These are phyloP conservation scores for Botrytis porri DNA, from an alignment of 2,329 filamentous ascomycete genomes.

Conservation along the genomic window DNA sequence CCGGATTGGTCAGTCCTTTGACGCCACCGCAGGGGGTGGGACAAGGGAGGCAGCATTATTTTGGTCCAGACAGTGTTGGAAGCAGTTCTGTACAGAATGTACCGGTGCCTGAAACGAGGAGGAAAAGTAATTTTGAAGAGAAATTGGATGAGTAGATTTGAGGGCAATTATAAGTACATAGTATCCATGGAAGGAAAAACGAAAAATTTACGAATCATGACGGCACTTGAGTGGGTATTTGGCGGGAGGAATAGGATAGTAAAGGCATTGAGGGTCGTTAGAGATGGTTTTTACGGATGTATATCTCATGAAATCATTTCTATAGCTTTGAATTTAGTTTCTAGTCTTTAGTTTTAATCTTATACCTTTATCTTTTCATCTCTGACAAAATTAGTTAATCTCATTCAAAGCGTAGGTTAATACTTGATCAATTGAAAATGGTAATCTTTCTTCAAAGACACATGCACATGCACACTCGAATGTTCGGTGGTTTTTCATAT, in stretches of 20 bases:
- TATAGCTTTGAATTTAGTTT: background rate
- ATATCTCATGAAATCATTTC: background rate
- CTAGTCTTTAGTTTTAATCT: background rate
- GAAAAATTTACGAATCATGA: constrained; percentile 12
- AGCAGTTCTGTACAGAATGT: background rate
- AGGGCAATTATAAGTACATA: background rate
- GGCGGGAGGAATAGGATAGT: background rate
- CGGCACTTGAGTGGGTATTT: background rate
- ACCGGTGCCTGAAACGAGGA: constrained; percentile 12
- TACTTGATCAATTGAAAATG: background rate
- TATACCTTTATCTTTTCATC: background rate
- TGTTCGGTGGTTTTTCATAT: background rate
- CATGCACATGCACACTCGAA: background rate
- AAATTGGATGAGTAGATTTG: constrained; percentile 27
- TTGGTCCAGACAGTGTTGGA: constrained; percentile 26
- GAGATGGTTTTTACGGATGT: background rate
- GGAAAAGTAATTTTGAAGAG: constrained; percentile 35
- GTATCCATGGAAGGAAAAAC: background rate
- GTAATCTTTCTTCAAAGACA: background rate
- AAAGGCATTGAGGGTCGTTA: background rate
- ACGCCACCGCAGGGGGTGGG: constrained; percentile 24
- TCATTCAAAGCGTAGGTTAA: background rate
- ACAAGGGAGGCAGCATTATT: constrained; percentile 16
- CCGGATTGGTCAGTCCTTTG: constrained; percentile 26
- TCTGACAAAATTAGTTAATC: background rate